These are phyloP conservation scores for Phialophora chinensis DNA, from an alignment of 2,329 filamentous ascomycete genomes.

Conservation along the genomic window DNA sequence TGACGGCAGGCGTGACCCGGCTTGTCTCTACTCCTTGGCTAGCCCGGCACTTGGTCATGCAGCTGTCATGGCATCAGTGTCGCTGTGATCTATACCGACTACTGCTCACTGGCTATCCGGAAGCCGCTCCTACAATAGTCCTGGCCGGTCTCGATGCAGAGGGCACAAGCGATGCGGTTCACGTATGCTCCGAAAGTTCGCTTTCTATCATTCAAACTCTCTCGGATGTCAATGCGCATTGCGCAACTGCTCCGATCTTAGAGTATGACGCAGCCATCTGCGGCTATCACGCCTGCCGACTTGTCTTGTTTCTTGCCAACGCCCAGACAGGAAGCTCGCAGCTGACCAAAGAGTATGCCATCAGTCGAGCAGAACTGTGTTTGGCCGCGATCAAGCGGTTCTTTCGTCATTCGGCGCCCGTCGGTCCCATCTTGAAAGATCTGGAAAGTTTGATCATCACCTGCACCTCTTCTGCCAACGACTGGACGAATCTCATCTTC, in stretches of 20 bases:
- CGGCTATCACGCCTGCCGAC: conserved; percentile 9
- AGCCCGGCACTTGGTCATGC: conserved; percentile 12
- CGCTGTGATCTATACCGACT: conserved; percentile 12
- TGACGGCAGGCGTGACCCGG: background rate
- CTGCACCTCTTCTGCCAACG: background rate
- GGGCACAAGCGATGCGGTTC: background rate
- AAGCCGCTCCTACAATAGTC: conserved; percentile 7
- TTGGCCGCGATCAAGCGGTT: conserved; percentile 10
- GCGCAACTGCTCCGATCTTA: background rate
- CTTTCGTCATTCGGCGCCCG: conserved; percentile 2
- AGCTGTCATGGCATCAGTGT: conserved; percentile 16
- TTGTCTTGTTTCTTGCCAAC: conserved; percentile 4
- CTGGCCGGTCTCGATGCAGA: background rate
- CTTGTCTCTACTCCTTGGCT: conserved; percentile 12
- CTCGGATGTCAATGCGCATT: background rate
- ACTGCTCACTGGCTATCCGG: conserved; percentile 10
- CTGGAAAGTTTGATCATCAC: conserved; percentile 3
- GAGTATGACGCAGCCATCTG: conserved; percentile 14
- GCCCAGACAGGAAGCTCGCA: background rate
- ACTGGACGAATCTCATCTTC: background rate
- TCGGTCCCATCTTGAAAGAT: conserved; percentile 7
- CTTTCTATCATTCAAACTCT: background rate
- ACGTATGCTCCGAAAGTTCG: background rate
- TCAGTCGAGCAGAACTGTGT: conserved; percentile 13
- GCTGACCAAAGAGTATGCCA: conserved; percentile 5